phyloP scores from a whole-genome alignment of 371 early-diverging fungal genomes.

The Rhizopus stolonifer region DNA sequence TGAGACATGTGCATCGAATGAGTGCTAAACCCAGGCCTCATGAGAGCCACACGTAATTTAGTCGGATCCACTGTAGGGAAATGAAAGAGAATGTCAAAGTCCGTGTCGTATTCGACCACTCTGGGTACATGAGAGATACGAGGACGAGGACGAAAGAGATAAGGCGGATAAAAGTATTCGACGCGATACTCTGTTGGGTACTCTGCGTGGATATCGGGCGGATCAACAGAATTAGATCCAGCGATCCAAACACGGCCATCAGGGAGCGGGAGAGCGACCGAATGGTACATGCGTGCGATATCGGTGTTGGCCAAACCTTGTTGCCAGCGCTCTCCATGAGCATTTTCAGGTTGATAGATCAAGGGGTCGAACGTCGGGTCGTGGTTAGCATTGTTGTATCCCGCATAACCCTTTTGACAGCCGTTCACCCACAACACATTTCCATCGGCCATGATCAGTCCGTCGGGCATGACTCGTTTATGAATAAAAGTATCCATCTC shows the following conservation, averaged over 20 bases:
- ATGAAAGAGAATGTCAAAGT: conserved; percentile 38
- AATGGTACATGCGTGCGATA: conserved; percentile 72
- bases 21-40: conserved; percentile 61
- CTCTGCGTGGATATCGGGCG: conserved; percentile 43
- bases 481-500: conserved; percentile 61
- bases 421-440: conserved; percentile 63
- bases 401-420: conserved; percentile 62
- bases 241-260: conserved; percentile 57
- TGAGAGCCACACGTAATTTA: conserved; percentile 44
- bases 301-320: conserved; percentile 48
- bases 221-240: conserved; percentile 49
- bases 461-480: conserved; percentile 63
- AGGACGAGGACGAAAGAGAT: conserved; percentile 56
- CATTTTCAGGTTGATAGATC: conserved; percentile 55
- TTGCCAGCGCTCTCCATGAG: conserved; percentile 51
- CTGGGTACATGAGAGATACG: conserved; percentile 50
- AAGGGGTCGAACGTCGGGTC: conserved; percentile 61
- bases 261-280: conserved; percentile 64
- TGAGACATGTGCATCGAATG: conserved; percentile 70
- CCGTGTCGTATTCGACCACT: conserved; percentile 43
- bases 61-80: conserved; percentile 22
- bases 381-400: conserved; percentile 48
- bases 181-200: conserved; percentile 69
- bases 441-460: conserved; percentile 62
- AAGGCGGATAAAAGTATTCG: conserved; percentile 67